Evolutionary conservation across 1,284 basidiomycete species (phyloP), one percentile per base, ranked within the genome.

Genomic region (Pascua sp.): DNA sequence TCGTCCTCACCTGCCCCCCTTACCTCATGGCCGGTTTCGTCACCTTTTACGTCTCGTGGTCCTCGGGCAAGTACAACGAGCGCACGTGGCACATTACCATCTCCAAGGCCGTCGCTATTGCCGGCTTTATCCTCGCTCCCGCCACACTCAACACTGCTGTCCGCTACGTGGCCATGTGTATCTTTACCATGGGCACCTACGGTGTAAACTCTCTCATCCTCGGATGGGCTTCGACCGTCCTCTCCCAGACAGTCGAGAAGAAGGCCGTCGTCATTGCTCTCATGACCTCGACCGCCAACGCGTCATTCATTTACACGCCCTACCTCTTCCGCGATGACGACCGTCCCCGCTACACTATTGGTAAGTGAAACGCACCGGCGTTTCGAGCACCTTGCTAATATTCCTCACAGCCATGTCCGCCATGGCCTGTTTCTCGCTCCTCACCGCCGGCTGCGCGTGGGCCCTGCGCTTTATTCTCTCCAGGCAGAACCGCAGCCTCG

Each of bases 1-100:
- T 77, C 12, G 64, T 75, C 8, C 69, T 79, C 40, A 76, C 73
- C 16, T 72, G 71, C 42, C 76, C 76, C 12, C 73, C 75, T 0
- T 76, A 74, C 61, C 59, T 71, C 18, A 17, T 66, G 12, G 64
- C 67, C 5, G 67, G 65, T n/a, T 18, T 56, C 8, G 57, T 65
- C 36, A 61, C 62, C 42, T 48, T 69, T n/a, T 32, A 48, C 24
- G 51, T 67, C 49, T 60, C 61, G 5, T 64, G 56, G 44, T 59
- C 58, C 11, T 74, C 71, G 5, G 71, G 65, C 47, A 52, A 60
- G 42, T 60, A 50, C 36, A 66, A 65, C 56, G 63, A 66, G 52
- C 59, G 65, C 16, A 62, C 64, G 1, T 66, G 60, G 59, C 67
- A 69, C 58, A 67, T 72, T 40, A 67, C 66, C 15, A 57, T 55